Evolutionary conservation across 2,329 filamentous ascomycete genomes (phyloP), one percentile per base, ranked within the genome.

Genomic region (Cladosporium austrohemisphaericum): DNA sequence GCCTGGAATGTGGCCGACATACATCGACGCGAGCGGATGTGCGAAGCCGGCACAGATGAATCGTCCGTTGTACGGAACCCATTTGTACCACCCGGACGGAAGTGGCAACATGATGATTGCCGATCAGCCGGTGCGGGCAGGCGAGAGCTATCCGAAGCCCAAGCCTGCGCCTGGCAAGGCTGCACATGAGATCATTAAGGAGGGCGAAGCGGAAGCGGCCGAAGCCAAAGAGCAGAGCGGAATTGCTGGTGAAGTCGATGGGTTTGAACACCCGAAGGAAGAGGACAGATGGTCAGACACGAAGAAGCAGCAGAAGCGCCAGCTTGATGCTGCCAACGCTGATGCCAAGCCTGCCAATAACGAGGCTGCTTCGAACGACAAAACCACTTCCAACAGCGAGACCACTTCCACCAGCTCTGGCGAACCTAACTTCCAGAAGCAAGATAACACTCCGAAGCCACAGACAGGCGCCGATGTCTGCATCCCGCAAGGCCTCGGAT

Each of bases 1-100:
- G 6, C 81, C 85, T 1, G 90, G 91, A 2, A 78, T 95, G 60
- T 95, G 92, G 73, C 89, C 91, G 0, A 78, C 87, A 55, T 74
- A 73, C 31, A 70, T 96, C 10, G 88, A 95, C 68, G 83, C 85
- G 8, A 86, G 84, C 20, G 90, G 90, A 4, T 95, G 90, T 66
- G 84, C 87, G 60, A 74, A 71, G 47, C 56, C 58, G 7, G 59
- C 52, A 5, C 55, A 56, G 20, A 46, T 57, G 35, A 52, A 51
- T 8, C 35, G 44, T 14, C 44, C 44, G 5, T 7, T 47, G 8
- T 46, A 46, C 16, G 44, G 33, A 13, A 47, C 44, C 3, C 44
- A 29, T 13, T 6, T 38, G 11, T 29, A 47, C 3, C 47, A 50
- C 14, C 55, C 58, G 1, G 55, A 52, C 20, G 58, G 59, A 11